Evolutionary conservation across 345 rosid genomes (phyloP).

Genomic region (Lumnitzera littorea): DNA sequence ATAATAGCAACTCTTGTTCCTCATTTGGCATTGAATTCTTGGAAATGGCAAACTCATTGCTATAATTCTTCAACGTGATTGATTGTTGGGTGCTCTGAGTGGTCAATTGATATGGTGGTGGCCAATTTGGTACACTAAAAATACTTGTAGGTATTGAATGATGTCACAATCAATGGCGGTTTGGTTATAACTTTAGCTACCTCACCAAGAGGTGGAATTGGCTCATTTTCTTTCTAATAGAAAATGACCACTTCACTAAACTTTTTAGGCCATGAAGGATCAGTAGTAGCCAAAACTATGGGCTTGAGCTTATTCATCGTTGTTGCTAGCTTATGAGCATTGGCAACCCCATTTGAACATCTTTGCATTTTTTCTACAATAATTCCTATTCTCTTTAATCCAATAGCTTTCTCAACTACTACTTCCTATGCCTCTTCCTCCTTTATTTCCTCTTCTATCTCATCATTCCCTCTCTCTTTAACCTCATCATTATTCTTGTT

Average conservation of each 20-base stretch:
- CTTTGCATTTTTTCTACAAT: not conserved
- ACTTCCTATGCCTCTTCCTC: constrained; percentile 6
- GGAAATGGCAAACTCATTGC: constrained; percentile 11
- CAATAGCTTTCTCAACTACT: constrained; percentile 5
- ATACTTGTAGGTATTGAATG: constrained; percentile 60
- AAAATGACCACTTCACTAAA: too few relatives aligned
- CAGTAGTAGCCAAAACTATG: constrained; percentile 30
- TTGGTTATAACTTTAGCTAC: constrained; percentile 30
- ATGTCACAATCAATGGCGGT: constrained; percentile 21
- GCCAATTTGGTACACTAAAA: constrained; percentile 45
- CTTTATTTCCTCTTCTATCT: constrained; percentile 11
- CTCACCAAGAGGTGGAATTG: constrained; percentile 34
- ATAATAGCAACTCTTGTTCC: constrained; percentile 13
- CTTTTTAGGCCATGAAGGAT: constrained; percentile 38
- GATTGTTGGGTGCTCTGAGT: constrained; percentile 9
- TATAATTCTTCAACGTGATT: constrained; percentile 7
- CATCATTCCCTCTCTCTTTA: constrained; percentile 16
- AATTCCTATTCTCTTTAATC: constrained; percentile 8
- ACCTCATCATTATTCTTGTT: constrained; percentile 6
- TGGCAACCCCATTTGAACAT: constrained; percentile 18
- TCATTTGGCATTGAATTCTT: constrained; percentile 14
- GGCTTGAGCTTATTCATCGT: constrained; percentile 51
- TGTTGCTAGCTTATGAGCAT: constrained; percentile 48
- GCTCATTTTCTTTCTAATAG: constrained; percentile 20
- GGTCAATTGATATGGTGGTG: not conserved